Evolutionary conservation across 139 green algal genomes (phyloP).

Genomic region (Micromonas commoda): DNA sequence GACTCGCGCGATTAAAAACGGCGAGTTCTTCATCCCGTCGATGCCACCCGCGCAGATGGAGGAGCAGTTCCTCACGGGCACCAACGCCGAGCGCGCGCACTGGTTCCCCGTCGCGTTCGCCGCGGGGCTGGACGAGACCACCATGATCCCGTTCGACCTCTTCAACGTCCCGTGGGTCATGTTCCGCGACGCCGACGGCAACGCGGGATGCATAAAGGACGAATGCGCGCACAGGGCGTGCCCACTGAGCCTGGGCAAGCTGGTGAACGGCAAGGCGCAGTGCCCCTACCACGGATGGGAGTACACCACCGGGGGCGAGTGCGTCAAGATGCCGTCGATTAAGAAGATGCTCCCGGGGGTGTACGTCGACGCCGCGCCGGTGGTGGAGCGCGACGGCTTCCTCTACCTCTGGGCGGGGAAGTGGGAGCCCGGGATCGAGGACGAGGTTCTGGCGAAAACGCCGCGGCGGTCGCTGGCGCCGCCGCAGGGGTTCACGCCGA

Average conservation of each 20-base stretch:
- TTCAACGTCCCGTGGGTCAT: slow-evolving; percentile 94
- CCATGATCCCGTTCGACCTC: slow-evolving; percentile 74
- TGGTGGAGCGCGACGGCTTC: slow-evolving; percentile 83
- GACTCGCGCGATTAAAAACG: too few species aligned
- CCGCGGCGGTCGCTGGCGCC: not conserved
- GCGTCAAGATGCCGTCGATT: slow-evolving; percentile 88
- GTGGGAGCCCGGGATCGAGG: not conserved
- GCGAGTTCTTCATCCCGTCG: not conserved
- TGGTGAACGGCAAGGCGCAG: slow-evolving; percentile 48
- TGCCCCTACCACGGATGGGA: slow-evolving; percentile 95
- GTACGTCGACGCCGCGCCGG: slow-evolving; percentile 63
- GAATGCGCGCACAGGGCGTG: slow-evolving; percentile 91
- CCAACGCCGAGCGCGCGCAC: not conserved
- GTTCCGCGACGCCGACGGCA: slow-evolving; percentile 68
- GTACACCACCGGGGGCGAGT: slow-evolving; percentile 69
- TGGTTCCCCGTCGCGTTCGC: slow-evolving; percentile 21
- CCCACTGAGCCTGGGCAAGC: slow-evolving; percentile 76
- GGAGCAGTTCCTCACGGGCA: not conserved
- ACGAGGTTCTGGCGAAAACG: not conserved
- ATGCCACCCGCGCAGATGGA: not conserved
- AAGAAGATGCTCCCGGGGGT: slow-evolving; percentile 37
- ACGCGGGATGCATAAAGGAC: slow-evolving; percentile 70
- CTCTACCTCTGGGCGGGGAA: slow-evolving; percentile 59
- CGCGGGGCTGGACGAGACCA: not conserved
- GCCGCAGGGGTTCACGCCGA: not conserved